Percentiles rank a stretch among this genome's conserved stretches.
phyloP scores from a whole-genome alignment of 148 eudicot genomes.

The Selenicereus undatus region DNA sequence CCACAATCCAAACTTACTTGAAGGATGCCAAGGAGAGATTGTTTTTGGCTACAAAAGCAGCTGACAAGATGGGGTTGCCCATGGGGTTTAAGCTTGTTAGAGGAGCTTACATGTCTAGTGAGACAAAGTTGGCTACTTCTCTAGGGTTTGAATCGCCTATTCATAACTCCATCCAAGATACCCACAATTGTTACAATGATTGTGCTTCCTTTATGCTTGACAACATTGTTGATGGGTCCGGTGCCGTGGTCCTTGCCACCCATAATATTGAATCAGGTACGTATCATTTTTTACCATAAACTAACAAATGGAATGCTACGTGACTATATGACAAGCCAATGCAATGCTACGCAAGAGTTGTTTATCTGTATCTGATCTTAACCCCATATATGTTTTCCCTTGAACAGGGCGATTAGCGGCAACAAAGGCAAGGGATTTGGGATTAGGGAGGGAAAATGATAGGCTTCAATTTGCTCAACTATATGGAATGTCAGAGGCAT shows the following conservation, averaged over 20 bases:
- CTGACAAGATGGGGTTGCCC: conserved; percentile 61
- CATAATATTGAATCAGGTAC: conserved; percentile 87
- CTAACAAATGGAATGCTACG: too few species aligned
- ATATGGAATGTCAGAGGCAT: conserved; percentile 85
- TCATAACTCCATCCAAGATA: conserved; percentile 53
- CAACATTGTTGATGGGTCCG: conserved; percentile 50
- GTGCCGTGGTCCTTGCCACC: conserved; percentile 73
- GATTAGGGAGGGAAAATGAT: conserved; percentile 45
- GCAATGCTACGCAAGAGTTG: too few species aligned
- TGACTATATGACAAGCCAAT: too few species aligned
- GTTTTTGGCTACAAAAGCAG: conserved; percentile 37
- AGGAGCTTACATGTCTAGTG: conserved; percentile 87
- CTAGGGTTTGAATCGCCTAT: conserved; percentile 73
- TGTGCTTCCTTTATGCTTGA: conserved; percentile 79
- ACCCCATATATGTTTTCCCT: too few species aligned
- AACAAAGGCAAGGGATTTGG: conserved; percentile 47
- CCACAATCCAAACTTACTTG: conserved; percentile 76
- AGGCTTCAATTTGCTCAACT: conserved; percentile 81
- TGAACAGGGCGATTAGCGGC: conserved; percentile 63
- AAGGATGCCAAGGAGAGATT: conserved; percentile 74
- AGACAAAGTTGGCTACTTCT: conserved; percentile 50
- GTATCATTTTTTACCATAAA: not conserved
- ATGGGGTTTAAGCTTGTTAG: conserved; percentile 85
- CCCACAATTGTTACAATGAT: conserved; percentile 70
- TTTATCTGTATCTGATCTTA: not conserved